These are phyloP conservation scores for Trametes punicea DNA, from an alignment of 768 basidiomycete genomes.

Conservation along the genomic window DNA sequence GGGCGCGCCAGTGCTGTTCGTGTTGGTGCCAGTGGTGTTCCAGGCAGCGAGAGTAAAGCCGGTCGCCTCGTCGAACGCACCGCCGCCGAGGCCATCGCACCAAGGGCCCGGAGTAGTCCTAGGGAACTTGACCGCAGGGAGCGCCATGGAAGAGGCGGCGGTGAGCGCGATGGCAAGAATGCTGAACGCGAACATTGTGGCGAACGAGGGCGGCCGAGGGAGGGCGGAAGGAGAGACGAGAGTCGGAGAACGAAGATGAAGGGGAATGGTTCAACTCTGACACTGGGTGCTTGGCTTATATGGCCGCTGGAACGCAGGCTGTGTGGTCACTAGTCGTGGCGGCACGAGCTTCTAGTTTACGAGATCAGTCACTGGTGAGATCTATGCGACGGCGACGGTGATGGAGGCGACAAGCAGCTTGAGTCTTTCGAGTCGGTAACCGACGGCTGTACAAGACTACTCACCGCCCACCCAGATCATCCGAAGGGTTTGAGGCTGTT, in stretches of 20 bases:
- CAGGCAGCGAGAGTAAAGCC: constrained; percentile 47
- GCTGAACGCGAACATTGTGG: constrained; percentile 15
- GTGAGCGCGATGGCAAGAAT: constrained; percentile 9
- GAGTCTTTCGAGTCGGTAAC: too few relatives aligned
- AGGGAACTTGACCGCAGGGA: constrained; percentile 12
- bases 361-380: too few relatives aligned
- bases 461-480: too few relatives aligned
- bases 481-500: too few relatives aligned
- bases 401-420: too few relatives aligned
- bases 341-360: too few relatives aligned
- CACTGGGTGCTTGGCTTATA: background rate
- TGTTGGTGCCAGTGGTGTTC: constrained; percentile 40
- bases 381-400: too few relatives aligned
- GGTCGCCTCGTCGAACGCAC: constrained; percentile 28
- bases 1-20: constrained; percentile 44
- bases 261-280: background rate
- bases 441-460: too few relatives aligned
- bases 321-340: too few relatives aligned
- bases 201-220: background rate
- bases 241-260: background rate
- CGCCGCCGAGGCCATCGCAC: constrained; percentile 24
- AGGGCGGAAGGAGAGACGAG: background rate
- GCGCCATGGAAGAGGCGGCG: constrained; percentile 5
- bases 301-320: background rate
- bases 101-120: constrained; percentile 9